Evolutionary conservation across 257 asterid genomes (phyloP).

Genomic region (Capsicum pubescens): DNA sequence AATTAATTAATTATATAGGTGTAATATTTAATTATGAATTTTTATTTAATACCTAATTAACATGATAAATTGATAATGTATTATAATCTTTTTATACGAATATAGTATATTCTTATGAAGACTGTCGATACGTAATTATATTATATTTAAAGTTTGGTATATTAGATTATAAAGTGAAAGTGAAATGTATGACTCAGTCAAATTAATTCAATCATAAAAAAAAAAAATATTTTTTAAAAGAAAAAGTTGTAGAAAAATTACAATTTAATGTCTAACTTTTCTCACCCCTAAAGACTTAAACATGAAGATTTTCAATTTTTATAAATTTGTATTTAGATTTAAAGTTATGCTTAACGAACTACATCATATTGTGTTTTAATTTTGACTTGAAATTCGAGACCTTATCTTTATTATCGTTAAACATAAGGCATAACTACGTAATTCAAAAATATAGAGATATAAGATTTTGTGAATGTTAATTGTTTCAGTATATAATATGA

Average conservation of each 20-base stretch:
- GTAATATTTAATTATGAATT: not conserved
- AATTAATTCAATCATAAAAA: conserved; percentile 7
- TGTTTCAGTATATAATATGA: not conserved
- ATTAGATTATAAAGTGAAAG: not conserved
- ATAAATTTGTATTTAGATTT: no score
- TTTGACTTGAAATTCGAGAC: not conserved
- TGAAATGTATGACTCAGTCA: not conserved
- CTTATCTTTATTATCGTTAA: no score
- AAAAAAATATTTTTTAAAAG: no score
- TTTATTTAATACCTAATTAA: not conserved
- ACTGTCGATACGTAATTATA: not conserved
- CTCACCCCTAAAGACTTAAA: not conserved
- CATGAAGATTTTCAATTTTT: no score
- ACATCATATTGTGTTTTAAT: no score
- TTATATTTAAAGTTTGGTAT: not conserved
- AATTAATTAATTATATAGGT: not conserved
- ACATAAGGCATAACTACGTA: no score
- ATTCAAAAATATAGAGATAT: no score
- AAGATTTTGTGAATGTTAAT: no score
- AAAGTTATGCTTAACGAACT: no score
- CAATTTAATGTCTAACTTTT: not conserved
- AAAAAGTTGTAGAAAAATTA: not conserved
- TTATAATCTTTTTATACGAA: not conserved
- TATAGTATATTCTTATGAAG: conserved; percentile 1
- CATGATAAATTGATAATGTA: not conserved